Evolutionary conservation across 495 filamentous ascomycete genomes (phyloP), one percentile per base, ranked within the genome.

Genomic region (Paragyromitra xinjiangensis): DNA sequence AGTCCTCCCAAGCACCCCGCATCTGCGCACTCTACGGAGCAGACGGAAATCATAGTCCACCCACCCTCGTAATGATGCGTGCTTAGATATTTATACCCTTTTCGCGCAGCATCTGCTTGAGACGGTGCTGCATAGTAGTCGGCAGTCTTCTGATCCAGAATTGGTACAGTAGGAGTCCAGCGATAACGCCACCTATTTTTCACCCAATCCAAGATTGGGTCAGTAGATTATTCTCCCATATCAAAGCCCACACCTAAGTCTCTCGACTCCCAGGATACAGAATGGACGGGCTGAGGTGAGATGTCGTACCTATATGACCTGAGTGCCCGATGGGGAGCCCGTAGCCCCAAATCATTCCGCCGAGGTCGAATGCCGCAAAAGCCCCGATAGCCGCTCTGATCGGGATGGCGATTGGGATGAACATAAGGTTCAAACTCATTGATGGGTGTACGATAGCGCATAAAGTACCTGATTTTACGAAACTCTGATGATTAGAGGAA

Each of bases 271-370:
- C 11, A 24, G 12, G 11, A n/a, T 12, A 16, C 29, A 39, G 6
- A 48, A 48, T 26, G 1, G 8, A 56, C 24, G n/a, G 19, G 44
- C 56, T 29, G 42, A 22, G 11, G 39, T 1, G 40, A 65, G n/a
- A 14, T 19, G 37, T 53, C 62, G 48, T 74, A 78, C 77, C 78
- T 73, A 80, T 59, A 80, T 80, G 78, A 26, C 64, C 78, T 24
- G 34, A 70, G 50, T 80, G 78, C 11, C 66, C 71, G 29, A 80
- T 55, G 2, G 66, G 61, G 29, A 80, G 66, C 16, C 78, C 78
- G 12, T 80, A 80, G 62, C 69, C 78, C 61, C 71, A 81, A 75
- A 77, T 78, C 50, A 75, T 65, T 8, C 78, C 78, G 3, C 78
- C 71, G 12, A 80, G 9, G 48, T 81, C 78, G n/a, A 80, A 80